Evolutionary conservation across 108 stramenopile genomes (phyloP), one percentile per base, ranked within the genome.

Genomic region (Licmophora abbreviata): DNA sequence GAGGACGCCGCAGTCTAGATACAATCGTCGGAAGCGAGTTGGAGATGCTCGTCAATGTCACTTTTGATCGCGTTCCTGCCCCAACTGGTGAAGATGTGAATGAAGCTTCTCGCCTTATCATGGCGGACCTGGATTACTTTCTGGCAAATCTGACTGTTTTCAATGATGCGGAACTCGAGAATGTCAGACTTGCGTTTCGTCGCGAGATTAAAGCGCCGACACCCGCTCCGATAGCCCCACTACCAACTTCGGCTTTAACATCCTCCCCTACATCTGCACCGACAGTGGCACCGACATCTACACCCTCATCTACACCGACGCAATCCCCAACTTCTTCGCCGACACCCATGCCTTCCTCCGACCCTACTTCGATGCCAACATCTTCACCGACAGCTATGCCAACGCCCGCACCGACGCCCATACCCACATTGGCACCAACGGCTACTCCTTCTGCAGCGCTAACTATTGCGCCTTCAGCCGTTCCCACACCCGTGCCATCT

Each of bases 1-100:
- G 38, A 4, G 3, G 15, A 5, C 15, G 20, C 5, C 27, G 48
- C 15, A 27, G 25, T 32, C 42, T 52, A 0, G 35, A 40, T 42
- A 42, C 32, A 7, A 25, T 60, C 27, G 37, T 45, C 14, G 76
- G 76, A 12, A 66, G 58, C 7, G 50, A 60, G 24, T 35, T 64
- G 14, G 48, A 56, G 25, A 69, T 61, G 53, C 40, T 59, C 40
- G 50, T 78, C 9, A 63, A 56, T n/a, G 44, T 78, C 5, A 62
- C 60, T 5, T 78, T 78, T 50, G 48, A 59, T 18, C 49, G 34
- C 11, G 54, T 60, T 21, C 77, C 77, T 29, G 69, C 77, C 4
- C 77, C 77, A 4, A n/a, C 37, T 29, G 34, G 14, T 0, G 48
- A 42, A 11, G 55, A 54, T 15, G 51, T 71, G 1, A 48, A 59